Base-by-base conservation (phyloP, 441 rosid genomes). In the Arabidopsis lyrata region DNA sequence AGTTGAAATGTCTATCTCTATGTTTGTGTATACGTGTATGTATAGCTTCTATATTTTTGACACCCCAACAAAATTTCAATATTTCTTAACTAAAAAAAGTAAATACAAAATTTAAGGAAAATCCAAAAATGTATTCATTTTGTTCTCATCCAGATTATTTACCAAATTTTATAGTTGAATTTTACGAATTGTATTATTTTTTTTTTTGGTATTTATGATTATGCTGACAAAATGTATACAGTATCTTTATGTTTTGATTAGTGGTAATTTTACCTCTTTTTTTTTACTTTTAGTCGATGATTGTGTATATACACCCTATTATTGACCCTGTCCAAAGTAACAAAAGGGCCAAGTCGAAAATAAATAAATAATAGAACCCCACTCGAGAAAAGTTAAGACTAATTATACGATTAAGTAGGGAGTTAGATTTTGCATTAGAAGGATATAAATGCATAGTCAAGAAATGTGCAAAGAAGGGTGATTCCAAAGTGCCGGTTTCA, bases 401-500 rank as follows among this genome's bases (percentile, higher is more conserved):
- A 50, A 41, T 39, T n/a, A n/a, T n/a, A n/a, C n/a, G n/a, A n/a
- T n/a, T n/a, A 44, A 62, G 24, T 50, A 41, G 49, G 32, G 54
- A 50, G 48, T 50, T 63, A 2, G 20, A 56, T 42, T 29, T 52
- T 63, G 15, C 24, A 57, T 34, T 15, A 61, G 57, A 60, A 54
- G 48, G 36, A 42, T 15, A 61, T 32, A 16, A 44, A 60, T 61
- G 27, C 69, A 60, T 50, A 29, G 68, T 49, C 44, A 68, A 61
- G 62, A 49, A 66, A 74, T 41, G 55, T 59, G 16, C 73, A 50
- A 39, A 48, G 64, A 74, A 32, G 8, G 54, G 42, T 67, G 52
- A 61, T 42, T 53, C 56, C 74, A 75, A 68, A 61, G 64, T 42
- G 58, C 52, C 52, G 64, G 78, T 75, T 63, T 42, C 70, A 61